Conservation (phyloP, 495 filamentous ascomycete species). For the Penicillium lagena region DNA sequence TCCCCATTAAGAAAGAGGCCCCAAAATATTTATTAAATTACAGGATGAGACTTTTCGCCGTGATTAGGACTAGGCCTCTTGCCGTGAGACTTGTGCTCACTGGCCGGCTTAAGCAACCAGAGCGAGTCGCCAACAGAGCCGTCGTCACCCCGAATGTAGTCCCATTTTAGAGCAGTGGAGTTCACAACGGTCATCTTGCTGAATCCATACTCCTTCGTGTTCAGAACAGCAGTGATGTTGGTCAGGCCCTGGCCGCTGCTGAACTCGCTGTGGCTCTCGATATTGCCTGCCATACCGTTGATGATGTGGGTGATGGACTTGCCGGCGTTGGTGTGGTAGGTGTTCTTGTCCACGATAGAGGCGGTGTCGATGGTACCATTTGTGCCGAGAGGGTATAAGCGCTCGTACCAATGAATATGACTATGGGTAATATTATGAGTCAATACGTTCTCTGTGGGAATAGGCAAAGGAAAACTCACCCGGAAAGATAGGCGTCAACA, state of each 20-base stretch:
- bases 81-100: background rate
- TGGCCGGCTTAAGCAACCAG: constrained; percentile 9
- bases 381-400: constrained; percentile 29
- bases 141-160: constrained; percentile 39
- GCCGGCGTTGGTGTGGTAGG: constrained; percentile 34
- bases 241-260: constrained; percentile 19
- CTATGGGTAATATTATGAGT: constrained; percentile 9
- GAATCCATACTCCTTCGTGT: constrained; percentile 41
- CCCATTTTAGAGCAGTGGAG: constrained; percentile 34
- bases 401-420: constrained; percentile 53
- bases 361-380: constrained; percentile 32
- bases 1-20: no score
- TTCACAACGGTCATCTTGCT: constrained; percentile 41
- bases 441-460: background rate
- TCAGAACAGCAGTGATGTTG: constrained; percentile 42
- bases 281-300: constrained; percentile 40
- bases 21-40: no score
- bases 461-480: constrained; percentile 4
- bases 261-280: constrained; percentile 37
- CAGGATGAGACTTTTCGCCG: background rate
- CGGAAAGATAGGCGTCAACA: constrained; percentile 51
- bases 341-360: constrained; percentile 32
- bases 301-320: constrained; percentile 44
- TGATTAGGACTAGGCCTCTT: background rate
- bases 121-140: constrained; percentile 37